phyloP scores from a whole-genome alignment of 257 asterid species.

The Craterostigma plantagineum region DNA sequence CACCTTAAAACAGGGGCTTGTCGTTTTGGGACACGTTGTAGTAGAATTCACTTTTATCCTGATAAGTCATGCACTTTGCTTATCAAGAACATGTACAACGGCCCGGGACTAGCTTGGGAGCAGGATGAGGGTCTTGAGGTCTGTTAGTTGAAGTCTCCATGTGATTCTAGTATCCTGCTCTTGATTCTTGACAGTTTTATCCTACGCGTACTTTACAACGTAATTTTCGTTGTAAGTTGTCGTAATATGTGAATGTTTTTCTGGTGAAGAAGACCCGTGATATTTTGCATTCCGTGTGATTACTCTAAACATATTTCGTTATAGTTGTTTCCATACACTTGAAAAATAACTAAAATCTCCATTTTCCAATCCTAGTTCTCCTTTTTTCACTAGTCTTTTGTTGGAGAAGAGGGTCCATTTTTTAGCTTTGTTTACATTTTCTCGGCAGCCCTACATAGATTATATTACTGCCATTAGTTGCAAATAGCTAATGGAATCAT shows the following conservation, averaged over 20 bases:
- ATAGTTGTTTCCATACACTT: too few relatives aligned
- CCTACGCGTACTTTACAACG: slow-evolving; percentile 3
- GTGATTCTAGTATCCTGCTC: slow-evolving; percentile 93
- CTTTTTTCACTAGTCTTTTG: too few relatives aligned
- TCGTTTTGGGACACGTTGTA: slow-evolving; percentile 79
- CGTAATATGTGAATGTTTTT: not conserved
- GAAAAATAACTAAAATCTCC: too few relatives aligned
- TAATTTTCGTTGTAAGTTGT: slow-evolving; percentile 9
- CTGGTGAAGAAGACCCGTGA: too few relatives aligned
- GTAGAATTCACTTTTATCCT: slow-evolving; percentile 93
- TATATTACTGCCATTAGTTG: too few relatives aligned
- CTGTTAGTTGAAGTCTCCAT: slow-evolving; percentile 79
- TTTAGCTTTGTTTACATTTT: too few relatives aligned
- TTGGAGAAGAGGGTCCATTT: too few relatives aligned
- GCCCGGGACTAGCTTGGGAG: slow-evolving; percentile 98
- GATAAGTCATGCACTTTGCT: slow-evolving; percentile 86
- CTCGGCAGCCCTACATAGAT: too few relatives aligned
- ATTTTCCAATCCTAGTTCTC: too few relatives aligned
- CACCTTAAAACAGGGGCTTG: slow-evolving; percentile 97
- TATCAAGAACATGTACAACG: slow-evolving; percentile 79
- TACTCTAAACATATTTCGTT: too few relatives aligned
- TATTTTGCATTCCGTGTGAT: too few relatives aligned
- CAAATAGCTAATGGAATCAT: too few relatives aligned
- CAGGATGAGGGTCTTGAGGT: slow-evolving; percentile 99
- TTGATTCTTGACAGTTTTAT: slow-evolving; percentile 12